A percentile compares a stretch with the other conserved stretches of the same genome.
Conservation (phyloP, 2,329 filamentous ascomycete species). For the Alternaria arborescens region DNA sequence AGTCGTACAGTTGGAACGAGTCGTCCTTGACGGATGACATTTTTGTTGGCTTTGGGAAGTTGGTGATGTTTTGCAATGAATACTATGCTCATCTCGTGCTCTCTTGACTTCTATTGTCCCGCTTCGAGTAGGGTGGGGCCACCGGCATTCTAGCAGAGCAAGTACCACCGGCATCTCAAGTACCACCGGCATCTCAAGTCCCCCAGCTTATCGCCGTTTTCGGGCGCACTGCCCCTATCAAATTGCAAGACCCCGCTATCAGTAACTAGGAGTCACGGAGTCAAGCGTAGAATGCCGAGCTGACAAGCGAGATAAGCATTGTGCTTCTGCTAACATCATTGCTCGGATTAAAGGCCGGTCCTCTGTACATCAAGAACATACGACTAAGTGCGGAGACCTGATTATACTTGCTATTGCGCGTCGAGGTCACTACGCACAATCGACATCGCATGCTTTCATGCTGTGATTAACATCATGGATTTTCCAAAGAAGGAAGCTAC, state of each 20-base stretch:
- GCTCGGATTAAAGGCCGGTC: background rate
- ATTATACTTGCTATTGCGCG: background rate
- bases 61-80: background rate
- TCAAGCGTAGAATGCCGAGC: background rate
- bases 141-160: conserved; percentile 3
- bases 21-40: conserved; percentile 8
- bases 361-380: background rate
- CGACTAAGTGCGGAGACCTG: background rate
- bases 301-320: conserved; percentile 5
- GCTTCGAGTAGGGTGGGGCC: background rate
- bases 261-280: background rate
- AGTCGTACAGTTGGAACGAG: conserved; percentile 17
- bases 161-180: conserved; percentile 3
- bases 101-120: background rate
- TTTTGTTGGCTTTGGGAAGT: background rate
- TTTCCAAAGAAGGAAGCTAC: conserved; percentile 1
- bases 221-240: conserved; percentile 1
- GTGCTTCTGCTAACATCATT: background rate
- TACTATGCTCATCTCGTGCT: background rate
- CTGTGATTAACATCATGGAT: conserved; percentile 1
- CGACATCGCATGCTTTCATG: background rate
- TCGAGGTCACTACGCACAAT: background rate
- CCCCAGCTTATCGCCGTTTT: conserved; percentile 1
- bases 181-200: conserved; percentile 3
- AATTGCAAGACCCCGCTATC: conserved; percentile 1